These are phyloP conservation scores for Cyclotella kingstonii DNA, from an alignment of 108 stramenopile species.

Conservation along the genomic window DNA sequence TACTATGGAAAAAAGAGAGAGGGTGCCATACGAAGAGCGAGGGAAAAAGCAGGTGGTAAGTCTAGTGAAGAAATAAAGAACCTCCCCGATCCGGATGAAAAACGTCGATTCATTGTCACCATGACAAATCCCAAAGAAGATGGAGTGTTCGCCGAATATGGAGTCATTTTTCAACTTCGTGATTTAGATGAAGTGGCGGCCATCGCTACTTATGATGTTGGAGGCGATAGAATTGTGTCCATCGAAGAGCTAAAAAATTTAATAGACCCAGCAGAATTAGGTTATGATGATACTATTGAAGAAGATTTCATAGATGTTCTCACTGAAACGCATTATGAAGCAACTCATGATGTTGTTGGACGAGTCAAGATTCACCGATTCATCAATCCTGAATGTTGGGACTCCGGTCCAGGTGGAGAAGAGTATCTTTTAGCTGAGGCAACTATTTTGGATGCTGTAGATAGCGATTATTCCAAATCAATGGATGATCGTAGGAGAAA, in stretches of 20 bases:
- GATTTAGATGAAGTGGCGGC: slow-evolving; percentile 41
- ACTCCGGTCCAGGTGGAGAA: slow-evolving; percentile 26
- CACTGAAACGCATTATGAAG: slow-evolving; percentile 40
- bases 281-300: slow-evolving; percentile 2
- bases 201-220: slow-evolving; percentile 18
- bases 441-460: slow-evolving; percentile 30
- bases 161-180: slow-evolving; percentile 25
- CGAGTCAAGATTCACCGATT: slow-evolving; percentile 33
- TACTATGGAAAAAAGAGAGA: slow-evolving; percentile 22
- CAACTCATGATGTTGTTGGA: slow-evolving; percentile 41
- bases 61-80: neutral
- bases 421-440: slow-evolving; percentile 46
- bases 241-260: slow-evolving; percentile 24
- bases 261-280: slow-evolving; percentile 8
- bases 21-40: slow-evolving; percentile 23
- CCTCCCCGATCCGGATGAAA: slow-evolving; percentile 33
- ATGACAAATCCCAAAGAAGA: slow-evolving; percentile 28
- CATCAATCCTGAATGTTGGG: slow-evolving; percentile 37
- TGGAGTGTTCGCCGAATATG: slow-evolving; percentile 38
- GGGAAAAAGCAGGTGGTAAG: neutral
- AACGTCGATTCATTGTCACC: slow-evolving; percentile 32
- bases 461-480: slow-evolving; percentile 8
- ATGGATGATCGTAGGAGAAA: slow-evolving; percentile 2
- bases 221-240: too few relatives aligned
- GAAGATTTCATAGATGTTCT: slow-evolving; percentile 32